Base-by-base conservation (phyloP, 1,139 yeast genomes). In the Taphrina flavorubra region DNA sequence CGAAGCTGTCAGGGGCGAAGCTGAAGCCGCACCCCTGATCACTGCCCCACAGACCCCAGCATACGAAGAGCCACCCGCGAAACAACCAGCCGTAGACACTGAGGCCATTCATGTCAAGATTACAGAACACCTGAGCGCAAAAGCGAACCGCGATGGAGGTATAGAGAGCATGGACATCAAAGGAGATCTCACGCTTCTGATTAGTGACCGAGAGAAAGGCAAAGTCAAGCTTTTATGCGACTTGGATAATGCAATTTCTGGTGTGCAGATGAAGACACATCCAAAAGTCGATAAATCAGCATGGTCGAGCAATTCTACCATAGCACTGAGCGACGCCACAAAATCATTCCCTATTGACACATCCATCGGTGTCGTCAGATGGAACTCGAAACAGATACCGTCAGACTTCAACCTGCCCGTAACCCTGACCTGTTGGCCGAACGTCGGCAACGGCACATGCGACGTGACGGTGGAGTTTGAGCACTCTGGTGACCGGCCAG, bases 321-420 rank as follows among this genome's bases (percentile, higher is more conserved):
- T 94, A 76, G 88, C 89, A 0, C 85, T 92, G 75, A 90, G 89
- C 77, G 96, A 92, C 76, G 81, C 86, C 68, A 77, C 84, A 55
- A 90, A 91, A 75, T 85, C 92, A 39, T 92, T 94, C 85, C 98
- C 98, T 58, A 91, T 92, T 78, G 97, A 92, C 78, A 94, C 90
- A 77, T 88, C 91, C 69, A 82, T 92, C 73, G 96, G 96, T 69
- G 97, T 94, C 53, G 84, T 94, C 76, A 88, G 97, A 82, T 94
- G 98, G 97, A 85, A 90, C 79, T 85, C 85, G 46, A 58, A 58
- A 44, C 83, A 82, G 51, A 89, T 88, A 51, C 79, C 79, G 69
- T 78, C 69, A 55, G 53, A 82, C 55, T 81, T 84, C 69, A 83
- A 90, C 16, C 60, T 69, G 68, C 98, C 98, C 51, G 78, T 94